These are phyloP conservation scores for Blepharisma japonicum DNA, from an alignment of 73 alveolate genomes.

Conservation along the genomic window DNA sequence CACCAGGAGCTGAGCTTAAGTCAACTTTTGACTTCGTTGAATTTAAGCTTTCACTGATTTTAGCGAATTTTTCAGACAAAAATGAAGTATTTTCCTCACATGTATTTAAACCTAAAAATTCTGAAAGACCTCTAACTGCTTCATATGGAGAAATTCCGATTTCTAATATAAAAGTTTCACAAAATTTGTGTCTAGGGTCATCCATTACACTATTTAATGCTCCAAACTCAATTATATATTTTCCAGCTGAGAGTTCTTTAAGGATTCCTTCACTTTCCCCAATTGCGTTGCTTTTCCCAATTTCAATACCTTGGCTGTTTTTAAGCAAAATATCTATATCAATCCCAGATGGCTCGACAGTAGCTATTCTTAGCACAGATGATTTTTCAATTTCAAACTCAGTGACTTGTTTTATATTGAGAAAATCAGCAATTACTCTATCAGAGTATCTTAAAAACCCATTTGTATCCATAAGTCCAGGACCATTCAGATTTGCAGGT, in stretches of 20 bases:
- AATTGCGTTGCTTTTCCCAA: conserved; percentile 3
- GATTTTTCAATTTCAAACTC: conserved; percentile 5
- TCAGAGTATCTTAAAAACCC: conserved; percentile 7
- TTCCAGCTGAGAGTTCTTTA: not conserved
- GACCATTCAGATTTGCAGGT: not conserved
- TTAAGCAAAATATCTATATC: not conserved
- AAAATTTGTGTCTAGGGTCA: conserved; percentile 14
- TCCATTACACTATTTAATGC: not conserved
- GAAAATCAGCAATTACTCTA: conserved; percentile 11
- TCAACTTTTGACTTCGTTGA: not conserved
- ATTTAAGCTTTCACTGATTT: not conserved
- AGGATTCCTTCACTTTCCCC: conserved; percentile 16
- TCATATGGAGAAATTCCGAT: conserved; percentile 20
- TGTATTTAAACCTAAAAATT: not conserved
- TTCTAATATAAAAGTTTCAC: conserved; percentile 24
- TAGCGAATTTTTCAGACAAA: not conserved
- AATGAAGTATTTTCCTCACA: not conserved
- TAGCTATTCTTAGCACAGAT: not conserved
- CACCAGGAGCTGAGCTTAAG: not conserved
- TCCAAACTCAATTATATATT: not conserved
- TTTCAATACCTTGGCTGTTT: not conserved
- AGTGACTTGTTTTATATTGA: not conserved
- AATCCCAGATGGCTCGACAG: conserved; percentile 2
- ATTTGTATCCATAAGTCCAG: not conserved
- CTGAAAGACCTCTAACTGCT: not conserved